Percentiles rank a stretch among this genome's conserved stretches.
Evolutionary conservation across 2,329 filamentous ascomycete species (phyloP).

Genomic region (Diaporthe sp.): DNA sequence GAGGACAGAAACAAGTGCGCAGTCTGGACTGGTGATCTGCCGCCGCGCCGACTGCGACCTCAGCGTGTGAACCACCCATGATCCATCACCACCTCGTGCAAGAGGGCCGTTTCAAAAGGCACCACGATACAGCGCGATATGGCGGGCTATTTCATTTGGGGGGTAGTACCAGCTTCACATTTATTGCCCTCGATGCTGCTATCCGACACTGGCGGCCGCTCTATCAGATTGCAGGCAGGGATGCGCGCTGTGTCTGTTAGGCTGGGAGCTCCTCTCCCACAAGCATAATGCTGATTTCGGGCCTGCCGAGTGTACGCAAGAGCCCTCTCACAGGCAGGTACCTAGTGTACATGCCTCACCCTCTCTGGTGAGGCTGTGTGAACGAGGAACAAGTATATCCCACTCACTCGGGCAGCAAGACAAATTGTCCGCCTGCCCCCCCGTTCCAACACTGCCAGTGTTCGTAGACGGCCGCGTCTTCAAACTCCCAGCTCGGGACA

Average conservation of each 20-base stretch:
- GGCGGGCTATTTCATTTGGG: slow-evolving; percentile 11
- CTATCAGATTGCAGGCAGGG: slow-evolving; percentile 21
- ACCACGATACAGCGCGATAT: neutral
- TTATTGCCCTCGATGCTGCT: slow-evolving; percentile 7
- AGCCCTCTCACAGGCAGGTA: neutral
- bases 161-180: slow-evolving; percentile 25
- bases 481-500: neutral
- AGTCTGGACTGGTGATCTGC: neutral
- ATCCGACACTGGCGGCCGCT: slow-evolving; percentile 5
- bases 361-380: neutral
- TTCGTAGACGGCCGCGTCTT: neutral
- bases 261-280: neutral
- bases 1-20: neutral
- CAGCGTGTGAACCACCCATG: neutral
- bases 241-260: slow-evolving; percentile 8
- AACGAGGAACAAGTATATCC: neutral
- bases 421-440: neutral
- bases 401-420: neutral
- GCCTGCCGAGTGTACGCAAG: slow-evolving; percentile 7
- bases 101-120: slow-evolving; percentile 20
- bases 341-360: neutral
- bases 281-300: slow-evolving; percentile 31
- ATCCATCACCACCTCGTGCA: neutral
- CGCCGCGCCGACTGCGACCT: slow-evolving; percentile 11
- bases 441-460: neutral